Evolutionary conservation across 2,329 filamentous ascomycete species (phyloP).

Genomic region (Xylaria sp.): DNA sequence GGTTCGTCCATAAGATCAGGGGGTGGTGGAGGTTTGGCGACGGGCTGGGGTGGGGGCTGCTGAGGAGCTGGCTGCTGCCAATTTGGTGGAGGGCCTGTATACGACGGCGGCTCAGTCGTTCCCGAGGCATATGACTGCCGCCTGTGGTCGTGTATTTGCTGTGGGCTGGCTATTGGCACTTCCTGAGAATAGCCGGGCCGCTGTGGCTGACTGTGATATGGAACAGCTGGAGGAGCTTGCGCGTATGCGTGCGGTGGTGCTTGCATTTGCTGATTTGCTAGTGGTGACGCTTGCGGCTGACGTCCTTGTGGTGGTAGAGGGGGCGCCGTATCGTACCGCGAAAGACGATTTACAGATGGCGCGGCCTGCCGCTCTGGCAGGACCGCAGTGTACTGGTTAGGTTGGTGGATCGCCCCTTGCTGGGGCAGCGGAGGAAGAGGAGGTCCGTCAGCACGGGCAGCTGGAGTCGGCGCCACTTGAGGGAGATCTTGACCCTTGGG

Average conservation of each 20-base stretch:
- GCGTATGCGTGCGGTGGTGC: constrained; percentile 44
- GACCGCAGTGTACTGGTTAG: constrained; percentile 43
- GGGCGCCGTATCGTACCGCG: constrained; percentile 51
- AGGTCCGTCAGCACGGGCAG: constrained; percentile 45
- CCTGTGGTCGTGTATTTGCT: constrained; percentile 38
- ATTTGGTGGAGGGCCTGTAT: constrained; percentile 41
- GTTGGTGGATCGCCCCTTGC: constrained; percentile 44
- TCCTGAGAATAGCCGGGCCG: constrained; percentile 41
- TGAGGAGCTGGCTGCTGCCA: constrained; percentile 47
- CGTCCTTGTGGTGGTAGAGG: constrained; percentile 48
- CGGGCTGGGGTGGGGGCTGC: constrained; percentile 45
- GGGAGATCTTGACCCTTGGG: constrained; percentile 60
- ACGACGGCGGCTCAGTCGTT: constrained; percentile 31
- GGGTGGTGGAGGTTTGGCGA: constrained; percentile 56
- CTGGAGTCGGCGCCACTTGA: constrained; percentile 50
- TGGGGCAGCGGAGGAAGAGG: constrained; percentile 52
- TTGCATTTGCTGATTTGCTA: constrained; percentile 38
- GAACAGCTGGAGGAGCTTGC: constrained; percentile 45
- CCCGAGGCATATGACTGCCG: constrained; percentile 32
- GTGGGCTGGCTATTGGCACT: constrained; percentile 38
- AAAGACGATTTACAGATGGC: constrained; percentile 45
- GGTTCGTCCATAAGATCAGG: constrained; percentile 69
- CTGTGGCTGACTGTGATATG: constrained; percentile 45
- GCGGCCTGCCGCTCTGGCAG: constrained; percentile 33
- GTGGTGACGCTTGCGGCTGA: constrained; percentile 44